These are phyloP conservation scores for Acmispon strigosus DNA, from an alignment of 306 rosid species.

Conservation along the genomic window DNA sequence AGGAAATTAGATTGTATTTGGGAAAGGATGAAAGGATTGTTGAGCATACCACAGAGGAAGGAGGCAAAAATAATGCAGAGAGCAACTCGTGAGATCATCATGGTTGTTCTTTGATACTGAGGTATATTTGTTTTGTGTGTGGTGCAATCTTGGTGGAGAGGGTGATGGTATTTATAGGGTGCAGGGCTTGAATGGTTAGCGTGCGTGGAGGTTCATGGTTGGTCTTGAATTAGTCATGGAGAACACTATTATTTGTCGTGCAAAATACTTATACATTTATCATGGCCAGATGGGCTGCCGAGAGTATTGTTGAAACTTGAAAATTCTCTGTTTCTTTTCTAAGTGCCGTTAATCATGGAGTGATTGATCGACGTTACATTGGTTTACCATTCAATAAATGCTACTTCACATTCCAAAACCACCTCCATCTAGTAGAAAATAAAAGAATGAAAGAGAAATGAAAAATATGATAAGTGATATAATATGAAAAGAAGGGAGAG, in stretches of 20 bases:
- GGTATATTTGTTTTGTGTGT: background rate
- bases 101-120: background rate
- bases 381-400: too few relatives aligned
- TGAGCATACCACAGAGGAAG: conserved; percentile 34
- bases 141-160: background rate
- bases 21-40: too few relatives aligned
- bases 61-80: conserved; percentile 21
- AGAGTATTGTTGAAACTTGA: background rate
- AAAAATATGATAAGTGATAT: too few relatives aligned
- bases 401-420: too few relatives aligned
- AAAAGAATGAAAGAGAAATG: too few relatives aligned
- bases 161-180: conserved; percentile 3
- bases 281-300: background rate
- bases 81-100: conserved; percentile 19
- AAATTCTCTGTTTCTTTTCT: background rate
- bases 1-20: background rate
- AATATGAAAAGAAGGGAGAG: too few relatives aligned
- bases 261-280: too few relatives aligned
- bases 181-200: background rate
- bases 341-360: background rate
- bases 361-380: background rate
- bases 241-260: background rate
- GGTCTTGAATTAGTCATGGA: background rate
- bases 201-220: background rate
- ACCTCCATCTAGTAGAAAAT: too few relatives aligned